Conservation (phyloP, 2,329 filamentous ascomycete genomes). For the Neospermospora avenae region DNA sequence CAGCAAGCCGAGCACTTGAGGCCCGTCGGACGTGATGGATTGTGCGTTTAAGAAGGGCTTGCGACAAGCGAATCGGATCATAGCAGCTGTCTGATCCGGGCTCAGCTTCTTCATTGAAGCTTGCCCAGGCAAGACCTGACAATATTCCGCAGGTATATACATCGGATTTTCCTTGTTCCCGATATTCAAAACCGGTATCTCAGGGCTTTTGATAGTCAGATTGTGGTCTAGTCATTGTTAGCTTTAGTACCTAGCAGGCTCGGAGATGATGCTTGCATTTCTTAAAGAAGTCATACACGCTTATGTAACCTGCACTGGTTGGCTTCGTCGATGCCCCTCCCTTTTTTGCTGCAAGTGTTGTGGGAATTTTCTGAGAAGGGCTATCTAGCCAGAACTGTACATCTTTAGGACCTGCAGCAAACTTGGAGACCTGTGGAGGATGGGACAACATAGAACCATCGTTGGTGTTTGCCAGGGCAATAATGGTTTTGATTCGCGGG, state of each 20-base stretch:
- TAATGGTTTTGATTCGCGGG: constrained; percentile 8
- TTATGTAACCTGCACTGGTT: constrained; percentile 42
- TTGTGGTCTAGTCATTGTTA: constrained; percentile 15
- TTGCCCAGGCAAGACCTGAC: constrained; percentile 61
- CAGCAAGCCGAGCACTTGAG: constrained; percentile 52
- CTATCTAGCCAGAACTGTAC: constrained; percentile 5
- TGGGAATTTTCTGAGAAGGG: too few species aligned
- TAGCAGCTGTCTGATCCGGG: constrained; percentile 56
- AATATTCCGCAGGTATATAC: constrained; percentile 64
- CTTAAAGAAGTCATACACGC: constrained; percentile 52
- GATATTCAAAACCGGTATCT: constrained; percentile 61
- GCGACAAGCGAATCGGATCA: constrained; percentile 70
- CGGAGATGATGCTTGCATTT: constrained; percentile 32
- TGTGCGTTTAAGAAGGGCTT: constrained; percentile 61
- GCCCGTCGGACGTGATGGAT: constrained; percentile 56
- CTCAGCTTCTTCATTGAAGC: constrained; percentile 55
- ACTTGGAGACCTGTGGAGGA: constrained; percentile 3
- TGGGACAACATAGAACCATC: constrained; percentile 4
- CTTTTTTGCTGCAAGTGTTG: too few species aligned
- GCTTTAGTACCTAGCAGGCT: not conserved
- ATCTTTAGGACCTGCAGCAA: constrained; percentile 10
- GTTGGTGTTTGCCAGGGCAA: not conserved
- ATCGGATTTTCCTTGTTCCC: constrained; percentile 52
- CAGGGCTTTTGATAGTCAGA: constrained; percentile 34
- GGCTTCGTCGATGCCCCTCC: constrained; percentile 28